phyloP scores from a whole-genome alignment of 2,329 filamentous ascomycete genomes.

The Penicillium sp. region DNA sequence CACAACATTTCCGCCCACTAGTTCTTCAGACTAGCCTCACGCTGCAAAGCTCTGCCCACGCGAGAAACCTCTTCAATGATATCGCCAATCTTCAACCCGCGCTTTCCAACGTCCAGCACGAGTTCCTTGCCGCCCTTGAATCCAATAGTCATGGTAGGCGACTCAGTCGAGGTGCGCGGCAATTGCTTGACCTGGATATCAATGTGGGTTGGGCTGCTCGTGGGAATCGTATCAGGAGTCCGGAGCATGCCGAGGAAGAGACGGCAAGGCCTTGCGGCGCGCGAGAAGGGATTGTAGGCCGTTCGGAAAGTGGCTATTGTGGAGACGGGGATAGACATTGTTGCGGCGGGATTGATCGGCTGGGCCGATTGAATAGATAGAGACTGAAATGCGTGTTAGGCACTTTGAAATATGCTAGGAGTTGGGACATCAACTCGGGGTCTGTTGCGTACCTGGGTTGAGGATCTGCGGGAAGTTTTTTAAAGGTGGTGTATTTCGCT shows the following conservation, averaged over 20 bases:
- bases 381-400: background rate
- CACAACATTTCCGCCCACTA: conserved; percentile 3
- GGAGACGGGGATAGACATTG: conserved; percentile 43
- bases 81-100: conserved; percentile 79
- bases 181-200: conserved; percentile 77
- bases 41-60: conserved; percentile 78
- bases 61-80: conserved; percentile 87
- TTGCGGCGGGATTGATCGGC: conserved; percentile 10
- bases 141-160: conserved; percentile 72
- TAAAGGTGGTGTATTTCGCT: conserved; percentile 3
- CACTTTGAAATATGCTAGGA: background rate
- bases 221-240: conserved; percentile 74
- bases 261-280: conserved; percentile 76
- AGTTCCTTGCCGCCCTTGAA: conserved; percentile 97
- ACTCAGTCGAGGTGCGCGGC: conserved; percentile 67
- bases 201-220: conserved; percentile 74
- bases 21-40: conserved; percentile 75
- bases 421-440: background rate
- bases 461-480: conserved; percentile 12
- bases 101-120: conserved; percentile 74
- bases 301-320: conserved; percentile 73
- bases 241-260: conserved; percentile 87
- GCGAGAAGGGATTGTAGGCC: conserved; percentile 89
- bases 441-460: conserved; percentile 11
- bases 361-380: background rate